phyloP scores from a whole-genome alignment of 108 stramenopile genomes.

The Nitzschia putrida region DNA sequence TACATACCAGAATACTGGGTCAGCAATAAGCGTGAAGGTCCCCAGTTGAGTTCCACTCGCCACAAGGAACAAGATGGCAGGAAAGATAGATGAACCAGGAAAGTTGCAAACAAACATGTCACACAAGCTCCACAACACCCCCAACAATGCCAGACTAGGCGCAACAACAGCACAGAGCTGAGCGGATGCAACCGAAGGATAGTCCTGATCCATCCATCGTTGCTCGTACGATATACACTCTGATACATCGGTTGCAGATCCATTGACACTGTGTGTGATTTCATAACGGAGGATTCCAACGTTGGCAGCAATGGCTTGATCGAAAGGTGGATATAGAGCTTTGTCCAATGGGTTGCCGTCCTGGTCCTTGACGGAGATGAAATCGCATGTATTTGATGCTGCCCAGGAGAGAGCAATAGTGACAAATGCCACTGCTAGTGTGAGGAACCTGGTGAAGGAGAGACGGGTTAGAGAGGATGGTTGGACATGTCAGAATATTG shows the following conservation, averaged over 20 bases:
- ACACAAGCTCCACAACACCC: conserved; percentile 1
- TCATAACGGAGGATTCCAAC: conserved; percentile 33
- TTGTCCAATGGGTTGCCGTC: conserved; percentile 26
- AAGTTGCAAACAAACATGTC: conserved; percentile 30
- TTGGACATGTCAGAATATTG: neutral
- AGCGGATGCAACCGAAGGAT: conserved; percentile 26
- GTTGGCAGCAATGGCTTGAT: conserved; percentile 11
- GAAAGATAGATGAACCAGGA: conserved; percentile 5
- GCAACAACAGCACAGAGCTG: conserved; percentile 27
- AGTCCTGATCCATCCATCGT: conserved; percentile 8
- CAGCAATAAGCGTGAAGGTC: conserved; percentile 24
- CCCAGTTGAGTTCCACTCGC: conserved; percentile 23
- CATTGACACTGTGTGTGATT: conserved; percentile 5
- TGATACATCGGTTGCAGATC: neutral
- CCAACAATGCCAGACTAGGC: conserved; percentile 9
- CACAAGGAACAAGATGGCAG: conserved; percentile 10
- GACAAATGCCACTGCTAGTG: conserved; percentile 4
- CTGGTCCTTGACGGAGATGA: conserved; percentile 17
- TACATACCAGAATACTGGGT: conserved; percentile 39
- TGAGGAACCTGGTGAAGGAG: neutral
- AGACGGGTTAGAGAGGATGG: neutral
- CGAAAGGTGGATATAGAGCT: conserved; percentile 26
- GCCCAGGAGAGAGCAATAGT: conserved; percentile 4
- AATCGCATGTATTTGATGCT: conserved; percentile 17
- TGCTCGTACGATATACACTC: conserved; percentile 13